Base-by-base conservation (phyloP, 2,329 filamentous ascomycete species). In the Myriosclerotinia duriaeana region DNA sequence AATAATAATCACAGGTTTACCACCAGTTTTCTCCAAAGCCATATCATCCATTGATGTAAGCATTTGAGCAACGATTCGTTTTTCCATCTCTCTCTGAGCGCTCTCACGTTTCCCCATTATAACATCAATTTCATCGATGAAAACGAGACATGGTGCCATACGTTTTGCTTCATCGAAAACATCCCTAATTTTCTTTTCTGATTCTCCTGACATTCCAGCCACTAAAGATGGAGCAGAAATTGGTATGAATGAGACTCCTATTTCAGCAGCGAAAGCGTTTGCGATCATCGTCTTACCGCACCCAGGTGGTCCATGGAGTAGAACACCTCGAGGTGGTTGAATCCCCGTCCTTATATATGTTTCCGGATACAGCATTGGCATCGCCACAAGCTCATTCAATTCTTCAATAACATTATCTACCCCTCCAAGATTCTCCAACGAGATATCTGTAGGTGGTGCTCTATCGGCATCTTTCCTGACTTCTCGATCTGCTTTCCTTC, bases 61-160 rank as follows among this genome's bases (percentile, higher is more conserved):
- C 70, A 98, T 87, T 74, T 96, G 91, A 0, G 88, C 86, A 15
- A 96, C 89, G 69, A 96, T 95, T 64, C 93, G 83, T 75, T 92
- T 91, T 76, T 97, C 93, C 87, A 96, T 94, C 71, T 97, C 92
- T 74, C 90, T 89, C 74, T 95, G 90, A 1, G 90, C 87, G 65
- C 87, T 91, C 69, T 96, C 92, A 66, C 90, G 84, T 77, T 96
- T 96, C 0, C 91, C 91, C 60, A 93, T 91, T 73, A 98, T 95
- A 5, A 90, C 89, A 77, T 99, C 93, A 63, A 98, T 91, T 72
- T 97, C 90, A 72, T 97, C 93, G 66, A 98, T 90, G 74, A 97
- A 96, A 5, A 99, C 84, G 6, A 99, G 82, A 74, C 92, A 96
- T 0, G 95, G 95, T 0, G 94, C 93, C 48, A 93, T 84, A 65